A percentile compares a stretch with the other conserved stretches of the same genome.
These are phyloP conservation scores for Picea glauca DNA, from an alignment of 75 land plant species.

Conservation along the genomic window DNA sequence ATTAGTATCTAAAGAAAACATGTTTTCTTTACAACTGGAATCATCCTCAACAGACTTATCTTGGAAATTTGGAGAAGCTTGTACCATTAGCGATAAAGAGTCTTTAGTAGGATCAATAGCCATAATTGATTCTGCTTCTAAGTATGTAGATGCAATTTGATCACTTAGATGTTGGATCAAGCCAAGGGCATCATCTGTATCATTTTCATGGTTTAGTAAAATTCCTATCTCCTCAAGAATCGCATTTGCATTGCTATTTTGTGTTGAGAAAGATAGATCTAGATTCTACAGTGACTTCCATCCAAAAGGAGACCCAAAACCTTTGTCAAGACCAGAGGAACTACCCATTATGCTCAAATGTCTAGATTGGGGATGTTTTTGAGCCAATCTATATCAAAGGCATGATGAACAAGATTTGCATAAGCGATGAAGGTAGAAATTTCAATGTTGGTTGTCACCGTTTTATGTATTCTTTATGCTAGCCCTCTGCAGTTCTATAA, in stretches of 20 bases:
- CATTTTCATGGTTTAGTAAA: conserved; percentile 18
- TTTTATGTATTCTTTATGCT: not conserved
- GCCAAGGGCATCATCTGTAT: conserved; percentile 41
- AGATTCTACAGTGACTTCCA: too few relatives aligned
- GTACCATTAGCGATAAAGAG: not conserved
- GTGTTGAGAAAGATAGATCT: too few relatives aligned
- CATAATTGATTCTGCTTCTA: conserved; percentile 33
- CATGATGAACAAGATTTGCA: not conserved
- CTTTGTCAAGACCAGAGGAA: too few relatives aligned
- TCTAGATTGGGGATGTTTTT: conserved; percentile 5
- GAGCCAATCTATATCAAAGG: conserved; percentile 11
- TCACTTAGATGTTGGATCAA: conserved; percentile 35
- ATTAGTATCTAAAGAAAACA: conserved; percentile 15
- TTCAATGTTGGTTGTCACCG: not conserved
- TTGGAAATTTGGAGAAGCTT: conserved; percentile 14
- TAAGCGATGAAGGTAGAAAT: conserved; percentile 1
- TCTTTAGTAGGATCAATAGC: conserved; percentile 12
- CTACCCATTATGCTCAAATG: not conserved
- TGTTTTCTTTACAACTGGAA: conserved; percentile 34
- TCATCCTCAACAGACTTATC: conserved; percentile 9
- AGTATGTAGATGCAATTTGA: conserved; percentile 27
- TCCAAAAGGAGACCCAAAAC: too few relatives aligned
- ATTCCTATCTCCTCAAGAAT: conserved; percentile 22
- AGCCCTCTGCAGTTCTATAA: too few relatives aligned
- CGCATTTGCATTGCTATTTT: too few relatives aligned